Conservation (phyloP, 306 rosid genomes). For the Leucaena leucocephala region DNA sequence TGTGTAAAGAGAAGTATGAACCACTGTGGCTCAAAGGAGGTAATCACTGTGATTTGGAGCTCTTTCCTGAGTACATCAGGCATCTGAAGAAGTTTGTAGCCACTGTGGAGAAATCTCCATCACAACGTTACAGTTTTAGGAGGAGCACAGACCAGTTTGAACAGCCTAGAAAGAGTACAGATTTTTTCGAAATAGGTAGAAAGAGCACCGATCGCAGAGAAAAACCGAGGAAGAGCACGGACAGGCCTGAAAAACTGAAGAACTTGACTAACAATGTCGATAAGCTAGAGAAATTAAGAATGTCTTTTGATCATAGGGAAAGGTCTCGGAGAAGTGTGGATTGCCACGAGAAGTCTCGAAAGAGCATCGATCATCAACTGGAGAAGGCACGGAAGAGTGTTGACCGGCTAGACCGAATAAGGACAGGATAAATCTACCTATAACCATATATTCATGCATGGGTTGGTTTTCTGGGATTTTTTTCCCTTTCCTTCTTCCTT, state of each 20-base stretch:
- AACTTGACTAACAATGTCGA: slow-evolving; percentile 56
- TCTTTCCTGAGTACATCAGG: slow-evolving; percentile 72
- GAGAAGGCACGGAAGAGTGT: slow-evolving; percentile 83
- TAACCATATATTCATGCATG: slow-evolving; percentile 41
- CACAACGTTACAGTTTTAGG: slow-evolving; percentile 66
- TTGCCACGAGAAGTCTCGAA: slow-evolving; percentile 77
- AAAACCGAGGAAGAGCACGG: slow-evolving; percentile 76
- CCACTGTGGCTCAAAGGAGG: slow-evolving; percentile 89
- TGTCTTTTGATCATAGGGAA: slow-evolving; percentile 69
- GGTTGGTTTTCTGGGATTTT: slow-evolving; percentile 47
- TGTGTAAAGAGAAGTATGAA: slow-evolving; percentile 82
- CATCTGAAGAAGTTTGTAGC: slow-evolving; percentile 79
- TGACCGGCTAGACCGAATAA: slow-evolving; percentile 78
- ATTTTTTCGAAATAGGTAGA: slow-evolving; percentile 63
- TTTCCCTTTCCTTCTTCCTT: slow-evolving; percentile 10
- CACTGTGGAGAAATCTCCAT: slow-evolving; percentile 78
- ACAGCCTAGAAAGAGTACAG: slow-evolving; percentile 81
- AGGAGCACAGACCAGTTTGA: slow-evolving; percentile 78
- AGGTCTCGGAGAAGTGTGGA: slow-evolving; percentile 85
- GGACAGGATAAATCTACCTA: slow-evolving; percentile 53
- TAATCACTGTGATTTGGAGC: slow-evolving; percentile 83
- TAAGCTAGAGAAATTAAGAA: slow-evolving; percentile 63
- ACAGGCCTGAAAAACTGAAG: slow-evolving; percentile 71
- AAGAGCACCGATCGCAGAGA: slow-evolving; percentile 83
- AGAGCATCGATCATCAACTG: slow-evolving; percentile 70